These are phyloP conservation scores for Pulveroboletus sp. DNA, from an alignment of 768 basidiomycete genomes.

Conservation along the genomic window DNA sequence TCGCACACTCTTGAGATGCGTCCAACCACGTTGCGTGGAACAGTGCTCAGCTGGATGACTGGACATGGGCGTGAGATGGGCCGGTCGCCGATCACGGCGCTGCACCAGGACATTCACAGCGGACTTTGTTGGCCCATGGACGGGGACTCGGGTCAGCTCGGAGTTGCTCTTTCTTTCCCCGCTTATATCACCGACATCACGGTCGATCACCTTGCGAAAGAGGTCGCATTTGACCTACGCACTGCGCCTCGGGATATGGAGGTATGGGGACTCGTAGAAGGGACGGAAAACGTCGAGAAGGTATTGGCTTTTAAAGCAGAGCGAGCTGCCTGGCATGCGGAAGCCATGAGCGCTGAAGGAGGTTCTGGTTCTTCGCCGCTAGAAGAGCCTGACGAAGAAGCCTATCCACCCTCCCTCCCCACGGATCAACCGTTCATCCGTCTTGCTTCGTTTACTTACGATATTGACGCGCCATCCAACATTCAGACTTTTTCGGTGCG, in stretches of 20 bases:
- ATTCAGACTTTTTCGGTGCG: constrained; percentile 81
- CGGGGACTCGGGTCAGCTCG: constrained; percentile 75
- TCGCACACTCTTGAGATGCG: constrained; percentile 69
- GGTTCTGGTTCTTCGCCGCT: constrained; percentile 21
- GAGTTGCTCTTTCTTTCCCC: constrained; percentile 68
- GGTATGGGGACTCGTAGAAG: constrained; percentile 87
- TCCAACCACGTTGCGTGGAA: constrained; percentile 44
- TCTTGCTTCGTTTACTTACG: constrained; percentile 65
- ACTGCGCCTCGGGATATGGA: constrained; percentile 85
- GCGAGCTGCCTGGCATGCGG: constrained; percentile 34
- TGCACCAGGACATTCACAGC: constrained; percentile 79
- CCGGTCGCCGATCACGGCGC: constrained; percentile 77
- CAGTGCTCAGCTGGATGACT: constrained; percentile 53
- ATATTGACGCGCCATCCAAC: constrained; percentile 46
- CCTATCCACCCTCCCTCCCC: constrained; percentile 47
- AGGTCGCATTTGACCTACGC: constrained; percentile 75
- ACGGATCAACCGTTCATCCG: constrained; percentile 50
- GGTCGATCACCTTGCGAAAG: constrained; percentile 81
- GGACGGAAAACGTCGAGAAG: constrained; percentile 61
- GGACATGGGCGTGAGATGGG: constrained; percentile 62
- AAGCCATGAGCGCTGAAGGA: constrained; percentile 30
- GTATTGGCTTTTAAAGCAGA: constrained; percentile 51
- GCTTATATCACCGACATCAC: constrained; percentile 62
- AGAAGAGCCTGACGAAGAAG: constrained; percentile 30
- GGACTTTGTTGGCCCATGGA: constrained; percentile 94